A percentile compares a stretch with the other conserved stretches of the same genome.
Conservation (phyloP, 257 asterid genomes). For the Solanum chaucha region DNA sequence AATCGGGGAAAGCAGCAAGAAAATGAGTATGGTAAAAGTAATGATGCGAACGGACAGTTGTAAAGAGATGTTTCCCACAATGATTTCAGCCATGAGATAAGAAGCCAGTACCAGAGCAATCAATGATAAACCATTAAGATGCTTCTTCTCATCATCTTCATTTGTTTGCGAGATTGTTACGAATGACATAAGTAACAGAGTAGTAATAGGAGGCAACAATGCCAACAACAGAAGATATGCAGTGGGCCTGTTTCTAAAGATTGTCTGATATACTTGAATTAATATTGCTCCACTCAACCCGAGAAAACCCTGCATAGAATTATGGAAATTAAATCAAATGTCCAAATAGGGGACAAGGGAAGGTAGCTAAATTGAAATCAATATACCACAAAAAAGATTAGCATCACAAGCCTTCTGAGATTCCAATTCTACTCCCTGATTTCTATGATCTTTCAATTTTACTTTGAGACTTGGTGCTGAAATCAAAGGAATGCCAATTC, state of each 20-base stretch:
- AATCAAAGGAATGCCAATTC: neutral
- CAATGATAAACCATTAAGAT: slow-evolving; percentile 53
- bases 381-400: neutral
- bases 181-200: slow-evolving; percentile 65
- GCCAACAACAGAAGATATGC: slow-evolving; percentile 48
- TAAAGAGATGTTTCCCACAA: slow-evolving; percentile 41
- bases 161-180: slow-evolving; percentile 40
- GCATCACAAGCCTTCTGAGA: neutral
- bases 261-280: slow-evolving; percentile 60
- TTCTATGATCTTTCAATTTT: neutral
- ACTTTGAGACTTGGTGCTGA: neutral
- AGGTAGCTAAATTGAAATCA: neutral
- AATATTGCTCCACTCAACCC: slow-evolving; percentile 91
- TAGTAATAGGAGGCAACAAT: slow-evolving; percentile 1
- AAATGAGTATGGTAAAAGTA: slow-evolving; percentile 33
- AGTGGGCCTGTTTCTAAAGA: slow-evolving; percentile 66
- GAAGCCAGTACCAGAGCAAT: slow-evolving; percentile 55
- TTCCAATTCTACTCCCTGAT: neutral
- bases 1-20: slow-evolving; percentile 52
- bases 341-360: neutral
- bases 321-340: neutral
- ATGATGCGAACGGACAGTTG: slow-evolving; percentile 23
- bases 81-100: slow-evolving; percentile 57
- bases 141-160: slow-evolving; percentile 61
- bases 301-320: slow-evolving; percentile 62